Evolutionary conservation across 805 yeast genomes (phyloP), one percentile per base, ranked within the genome.

Genomic region (Hemisphaericaspora nanyangensis): DNA sequence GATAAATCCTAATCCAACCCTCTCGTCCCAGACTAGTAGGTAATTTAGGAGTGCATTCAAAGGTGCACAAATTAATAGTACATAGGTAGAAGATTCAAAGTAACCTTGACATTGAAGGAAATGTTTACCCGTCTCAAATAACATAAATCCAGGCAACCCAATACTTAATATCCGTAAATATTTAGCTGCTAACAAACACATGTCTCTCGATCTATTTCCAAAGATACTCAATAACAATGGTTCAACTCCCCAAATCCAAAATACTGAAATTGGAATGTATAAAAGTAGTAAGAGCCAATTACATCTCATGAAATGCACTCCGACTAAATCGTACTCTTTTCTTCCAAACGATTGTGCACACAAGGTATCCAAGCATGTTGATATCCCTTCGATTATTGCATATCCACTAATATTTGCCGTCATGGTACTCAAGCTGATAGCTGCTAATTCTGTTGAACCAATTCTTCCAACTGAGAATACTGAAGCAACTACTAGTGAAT

Each of bases 321-420:
- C 93, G 16, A 85, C 91, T 42, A 73, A 51, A 46, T 73, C 74
- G 54, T 66, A 75, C 48, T 82, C 83, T 37, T 73, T 72, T 20
- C 86, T 76, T 16, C 93, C 91, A 52, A 68, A 83, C 1, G 90
- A 83, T 58, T 85, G 91, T 2, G 90, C 84, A 55, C 90, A 78
- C 26, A 85, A 68, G 0, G 91, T 85, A 51, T 84, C 91, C 38
- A 85, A 68, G 41, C 88, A 79, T 0, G 93, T 83, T n/a, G 88
- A 79, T 2, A 83, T 72, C 10, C 91, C 93, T 49, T 83, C 85
- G 47, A 85, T 80, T 8, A 83, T 72, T 27, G 88, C 85, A 44
- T 82, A 76, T 1, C 87, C 90, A 3, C 84, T 72, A 38, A 85
- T 82, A 53, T 82, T 84, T 6, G 87, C 85, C 4, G 89, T 81